These are phyloP conservation scores for Irpex sp. DNA, from an alignment of 1,284 basidiomycete species.

Conservation along the genomic window DNA sequence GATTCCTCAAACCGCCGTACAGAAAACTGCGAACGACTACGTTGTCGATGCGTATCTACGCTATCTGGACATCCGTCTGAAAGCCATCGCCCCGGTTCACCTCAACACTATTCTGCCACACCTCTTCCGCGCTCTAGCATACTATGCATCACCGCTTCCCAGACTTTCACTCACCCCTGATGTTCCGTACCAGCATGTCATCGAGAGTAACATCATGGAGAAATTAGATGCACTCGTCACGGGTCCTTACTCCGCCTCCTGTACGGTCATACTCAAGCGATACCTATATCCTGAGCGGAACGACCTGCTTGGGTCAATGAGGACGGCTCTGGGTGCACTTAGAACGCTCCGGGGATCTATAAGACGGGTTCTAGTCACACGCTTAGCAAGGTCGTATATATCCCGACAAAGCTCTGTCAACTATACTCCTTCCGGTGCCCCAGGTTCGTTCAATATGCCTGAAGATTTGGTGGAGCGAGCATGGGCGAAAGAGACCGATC, in stretches of 20 bases:
- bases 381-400: conserved; percentile 64
- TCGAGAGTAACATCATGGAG: conserved; percentile 56
- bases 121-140: conserved; percentile 65
- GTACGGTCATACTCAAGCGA: conserved; percentile 56
- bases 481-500: conserved; percentile 57
- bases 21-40: conserved; percentile 47
- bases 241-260: conserved; percentile 61
- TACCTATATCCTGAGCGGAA: conserved; percentile 36
- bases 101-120: conserved; percentile 59
- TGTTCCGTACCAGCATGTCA: conserved; percentile 30
- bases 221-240: conserved; percentile 52
- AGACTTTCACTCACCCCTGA: conserved; percentile 49
- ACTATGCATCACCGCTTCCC: conserved; percentile 60
- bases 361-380: conserved; percentile 53
- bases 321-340: conserved; percentile 60
- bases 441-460: conserved; percentile 54
- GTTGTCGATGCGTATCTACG: conserved; percentile 60
- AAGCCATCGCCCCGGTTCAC: conserved; percentile 49
- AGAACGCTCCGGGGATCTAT: conserved; percentile 64
- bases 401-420: conserved; percentile 45
- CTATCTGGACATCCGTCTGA: conserved; percentile 57
- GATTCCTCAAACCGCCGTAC: conserved; percentile 27
- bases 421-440: conserved; percentile 57
- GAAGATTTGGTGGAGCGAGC: conserved; percentile 63
- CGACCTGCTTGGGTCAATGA: conserved; percentile 27